A percentile compares a stretch with the other conserved stretches of the same genome.
Conservation (phyloP, 495 filamentous ascomycete species). For the Copromyces sp. region DNA sequence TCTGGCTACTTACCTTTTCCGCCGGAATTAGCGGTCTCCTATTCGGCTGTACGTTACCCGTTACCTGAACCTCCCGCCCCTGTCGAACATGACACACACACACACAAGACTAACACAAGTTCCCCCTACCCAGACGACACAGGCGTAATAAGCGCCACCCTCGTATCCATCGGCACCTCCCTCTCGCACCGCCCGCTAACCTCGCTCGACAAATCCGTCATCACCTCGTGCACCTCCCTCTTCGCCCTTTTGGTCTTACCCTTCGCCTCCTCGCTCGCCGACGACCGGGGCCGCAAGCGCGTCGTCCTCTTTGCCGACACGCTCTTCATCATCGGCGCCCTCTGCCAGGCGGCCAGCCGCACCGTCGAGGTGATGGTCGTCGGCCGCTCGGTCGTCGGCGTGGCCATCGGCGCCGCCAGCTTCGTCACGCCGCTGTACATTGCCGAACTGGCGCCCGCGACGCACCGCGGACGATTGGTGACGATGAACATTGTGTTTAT, state of each 20-base stretch:
- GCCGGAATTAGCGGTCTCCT: slow-evolving; percentile 79
- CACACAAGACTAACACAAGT: slow-evolving; percentile 13
- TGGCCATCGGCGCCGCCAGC: slow-evolving; percentile 74
- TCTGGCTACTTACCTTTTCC: slow-evolving; percentile 70
- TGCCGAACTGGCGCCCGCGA: slow-evolving; percentile 69
- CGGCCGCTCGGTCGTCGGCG: slow-evolving; percentile 71
- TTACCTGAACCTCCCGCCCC: background rate
- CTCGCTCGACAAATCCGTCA: slow-evolving; percentile 70
- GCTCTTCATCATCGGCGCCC: slow-evolving; percentile 66
- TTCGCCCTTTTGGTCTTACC: slow-evolving; percentile 73
- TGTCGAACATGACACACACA: background rate
- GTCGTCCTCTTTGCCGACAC: slow-evolving; percentile 73
- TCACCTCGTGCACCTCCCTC: slow-evolving; percentile 73
- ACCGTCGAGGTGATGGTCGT: slow-evolving; percentile 62
- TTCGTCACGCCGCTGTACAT: slow-evolving; percentile 81
- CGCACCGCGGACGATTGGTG: slow-evolving; percentile 64
- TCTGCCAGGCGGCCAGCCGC: slow-evolving; percentile 55
- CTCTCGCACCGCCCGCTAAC: slow-evolving; percentile 58
- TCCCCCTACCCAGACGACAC: slow-evolving; percentile 52
- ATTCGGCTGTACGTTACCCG: slow-evolving; percentile 66
- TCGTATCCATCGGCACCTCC: slow-evolving; percentile 67
- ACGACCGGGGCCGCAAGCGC: slow-evolving; percentile 59
- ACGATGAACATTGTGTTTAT: slow-evolving; percentile 72
- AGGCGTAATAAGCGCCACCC: slow-evolving; percentile 80
- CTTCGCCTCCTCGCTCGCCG: slow-evolving; percentile 63